A percentile compares a stretch with the other conserved stretches of the same genome.
These are phyloP conservation scores for Sporothrix euskadiensis DNA, from an alignment of 2,329 filamentous ascomycete species.

Conservation along the genomic window DNA sequence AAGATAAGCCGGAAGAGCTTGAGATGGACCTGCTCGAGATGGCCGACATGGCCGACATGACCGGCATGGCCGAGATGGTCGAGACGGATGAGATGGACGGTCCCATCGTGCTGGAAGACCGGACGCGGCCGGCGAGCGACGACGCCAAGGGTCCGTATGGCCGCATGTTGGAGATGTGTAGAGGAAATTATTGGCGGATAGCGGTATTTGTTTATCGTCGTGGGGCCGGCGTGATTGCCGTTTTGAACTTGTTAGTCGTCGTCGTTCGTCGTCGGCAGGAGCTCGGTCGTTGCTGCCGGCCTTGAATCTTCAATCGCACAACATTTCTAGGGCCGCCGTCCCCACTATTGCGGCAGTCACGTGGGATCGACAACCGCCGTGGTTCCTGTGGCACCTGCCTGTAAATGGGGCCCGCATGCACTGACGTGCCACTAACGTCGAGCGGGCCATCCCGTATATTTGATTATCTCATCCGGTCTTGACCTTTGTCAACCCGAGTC, in stretches of 20 bases:
- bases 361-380: conserved; percentile 8
- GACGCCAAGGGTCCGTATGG: background rate
- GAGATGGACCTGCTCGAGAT: background rate
- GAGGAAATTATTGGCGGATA: no score
- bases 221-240: background rate
- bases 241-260: background rate
- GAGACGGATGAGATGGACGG: background rate
- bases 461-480: background rate
- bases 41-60: background rate
- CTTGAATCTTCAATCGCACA: background rate
- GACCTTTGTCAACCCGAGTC: background rate
- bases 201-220: background rate
- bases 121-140: background rate
- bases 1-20: background rate
- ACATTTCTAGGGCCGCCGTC: background rate
- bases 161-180: background rate
- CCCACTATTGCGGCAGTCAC: background rate
- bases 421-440: background rate
- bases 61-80: background rate
- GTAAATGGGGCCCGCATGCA: background rate
- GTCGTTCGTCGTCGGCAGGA: background rate
- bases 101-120: background rate
- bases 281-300: background rate
- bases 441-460: conserved; percentile 8
- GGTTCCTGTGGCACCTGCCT: conserved; percentile 1